Evolutionary conservation across 164 flowering plant genomes (phyloP), one percentile per base, ranked within the genome.

Genomic region (Houttuynia cordata): DNA sequence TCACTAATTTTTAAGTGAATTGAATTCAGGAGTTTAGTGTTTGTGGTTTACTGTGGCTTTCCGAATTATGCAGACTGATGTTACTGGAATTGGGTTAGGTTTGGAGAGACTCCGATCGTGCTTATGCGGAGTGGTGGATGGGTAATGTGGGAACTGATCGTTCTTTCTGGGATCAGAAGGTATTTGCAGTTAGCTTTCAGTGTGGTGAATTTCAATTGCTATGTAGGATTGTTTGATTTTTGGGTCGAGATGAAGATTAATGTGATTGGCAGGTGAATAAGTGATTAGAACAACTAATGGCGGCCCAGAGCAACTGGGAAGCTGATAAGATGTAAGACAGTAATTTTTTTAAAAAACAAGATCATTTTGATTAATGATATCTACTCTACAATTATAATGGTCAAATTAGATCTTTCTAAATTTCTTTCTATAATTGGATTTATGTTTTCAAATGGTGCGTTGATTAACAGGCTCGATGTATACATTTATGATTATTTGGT

Each of bases 401-500:
- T 45, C 17, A 12, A 45, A 45, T 45, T 45, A 45, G 14, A 8
- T 45, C 49, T 45, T 45, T 45, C 17, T 8, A 6, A 6, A 0
- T 45, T 10, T 10, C 49, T 59, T 24, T 25, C n/a, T 7, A n/a
- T 17, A 34, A 52, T 41, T 45, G 19, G n/a, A 17, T 8, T 14
- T 41, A 17, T 18, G 17, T 41, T 24, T 17, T 47, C 9, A 23
- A 49, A 52, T 59, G 18, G 21, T 53, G 41, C 24, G 21, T 21
- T 60, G 7, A 15, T 64, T 65, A 23, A 7, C 68, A 91, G 97
- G 95, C 89, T 91, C 67, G 96, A 91, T 74, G 93, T 84, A 24
- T 91, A 91, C 71, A 91, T 91, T 61, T 84, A 91, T 63, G 96
- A 91, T 71, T 91, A 91, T 68, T 70, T 91, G 64, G 54, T 85